Evolutionary conservation across 2,329 filamentous ascomycete species (phyloP).

Genomic region (Didymella segeticola): DNA sequence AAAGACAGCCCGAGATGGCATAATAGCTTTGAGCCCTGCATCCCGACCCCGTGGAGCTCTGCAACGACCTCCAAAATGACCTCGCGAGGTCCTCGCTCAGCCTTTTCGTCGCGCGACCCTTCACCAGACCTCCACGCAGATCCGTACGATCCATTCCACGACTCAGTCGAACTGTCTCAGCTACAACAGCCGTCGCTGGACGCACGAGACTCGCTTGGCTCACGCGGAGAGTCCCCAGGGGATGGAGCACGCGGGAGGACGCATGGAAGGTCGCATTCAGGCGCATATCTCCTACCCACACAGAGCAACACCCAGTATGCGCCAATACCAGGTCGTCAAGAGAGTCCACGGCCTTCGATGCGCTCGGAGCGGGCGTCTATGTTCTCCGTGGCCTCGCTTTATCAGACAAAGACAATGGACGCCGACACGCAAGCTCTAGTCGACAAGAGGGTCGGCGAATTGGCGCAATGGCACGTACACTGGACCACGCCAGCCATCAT

Average conservation of each 20-base stretch:
- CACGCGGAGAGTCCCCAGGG: constrained; percentile 20
- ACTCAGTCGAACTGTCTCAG: constrained; percentile 41
- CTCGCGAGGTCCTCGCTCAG: constrained; percentile 24
- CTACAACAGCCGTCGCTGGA: constrained; percentile 21
- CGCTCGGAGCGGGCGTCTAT: constrained; percentile 31
- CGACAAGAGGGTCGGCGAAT: constrained; percentile 40
- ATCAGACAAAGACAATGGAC: constrained; percentile 37
- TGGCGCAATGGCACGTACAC: constrained; percentile 47
- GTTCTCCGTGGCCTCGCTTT: constrained; percentile 32
- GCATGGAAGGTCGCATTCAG: constrained; percentile 23
- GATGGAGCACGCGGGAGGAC: constrained; percentile 19
- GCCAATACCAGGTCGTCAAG: constrained; percentile 22
- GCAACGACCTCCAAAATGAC: constrained; percentile 28
- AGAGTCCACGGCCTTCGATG: constrained; percentile 22
- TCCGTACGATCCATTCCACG: constrained; percentile 33
- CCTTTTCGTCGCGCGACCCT: constrained; percentile 30
- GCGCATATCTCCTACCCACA: constrained; percentile 25
- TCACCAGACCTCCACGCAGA: constrained; percentile 37
- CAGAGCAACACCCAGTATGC: constrained; percentile 27
- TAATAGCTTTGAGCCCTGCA: background rate
- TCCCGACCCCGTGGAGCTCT: background rate
- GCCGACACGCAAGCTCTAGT: constrained; percentile 42
- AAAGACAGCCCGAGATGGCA: background rate
- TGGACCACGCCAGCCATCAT: constrained; percentile 45
- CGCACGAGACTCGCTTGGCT: constrained; percentile 11